A percentile compares a stretch with the other conserved stretches of the same genome.
Conservation (phyloP, 2,329 filamentous ascomycete species). For the Diaporthe capsici region DNA sequence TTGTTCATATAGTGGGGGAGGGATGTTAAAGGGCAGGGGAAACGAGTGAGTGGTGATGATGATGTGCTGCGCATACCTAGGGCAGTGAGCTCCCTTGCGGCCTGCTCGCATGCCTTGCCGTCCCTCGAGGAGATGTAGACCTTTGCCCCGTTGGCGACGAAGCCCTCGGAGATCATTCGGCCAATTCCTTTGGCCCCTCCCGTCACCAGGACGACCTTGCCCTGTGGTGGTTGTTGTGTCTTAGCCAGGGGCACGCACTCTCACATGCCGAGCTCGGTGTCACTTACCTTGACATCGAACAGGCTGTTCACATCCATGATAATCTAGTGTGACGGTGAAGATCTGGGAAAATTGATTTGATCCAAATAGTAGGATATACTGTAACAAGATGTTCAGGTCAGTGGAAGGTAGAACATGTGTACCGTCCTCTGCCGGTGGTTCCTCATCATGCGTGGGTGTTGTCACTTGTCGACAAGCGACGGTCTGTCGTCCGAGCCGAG, state of each 20-base stretch:
- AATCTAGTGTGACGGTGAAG: background rate
- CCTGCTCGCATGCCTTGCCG: slow-evolving; percentile 67
- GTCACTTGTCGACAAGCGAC: background rate
- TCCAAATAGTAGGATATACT: fast-evolving
- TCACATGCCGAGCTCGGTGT: background rate
- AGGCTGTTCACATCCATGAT: slow-evolving; percentile 66
- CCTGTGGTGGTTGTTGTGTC: slow-evolving; percentile 51
- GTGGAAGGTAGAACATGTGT: background rate
- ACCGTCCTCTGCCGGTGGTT: background rate
- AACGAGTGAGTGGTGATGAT: background rate
- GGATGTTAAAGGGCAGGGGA: too few species aligned
- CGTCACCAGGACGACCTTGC: slow-evolving; percentile 71
- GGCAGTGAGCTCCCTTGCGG: slow-evolving; percentile 69
- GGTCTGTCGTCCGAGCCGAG: background rate
- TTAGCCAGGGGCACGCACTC: background rate
- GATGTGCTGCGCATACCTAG: slow-evolving; percentile 53
- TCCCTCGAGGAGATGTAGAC: slow-evolving; percentile 78
- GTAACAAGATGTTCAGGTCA: background rate
- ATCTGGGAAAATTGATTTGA: too few species aligned
- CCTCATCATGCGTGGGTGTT: slow-evolving; percentile 3
- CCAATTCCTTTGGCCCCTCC: slow-evolving; percentile 75
- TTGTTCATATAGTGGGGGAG: background rate
- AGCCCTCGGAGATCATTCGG: slow-evolving; percentile 77
- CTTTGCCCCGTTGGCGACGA: slow-evolving; percentile 73
- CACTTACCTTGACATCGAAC: slow-evolving; percentile 72